A percentile compares a stretch with the other conserved stretches of the same genome.
Evolutionary conservation across 2,329 filamentous ascomycete species (phyloP).

Genomic region (Hypomyces rosellus): DNA sequence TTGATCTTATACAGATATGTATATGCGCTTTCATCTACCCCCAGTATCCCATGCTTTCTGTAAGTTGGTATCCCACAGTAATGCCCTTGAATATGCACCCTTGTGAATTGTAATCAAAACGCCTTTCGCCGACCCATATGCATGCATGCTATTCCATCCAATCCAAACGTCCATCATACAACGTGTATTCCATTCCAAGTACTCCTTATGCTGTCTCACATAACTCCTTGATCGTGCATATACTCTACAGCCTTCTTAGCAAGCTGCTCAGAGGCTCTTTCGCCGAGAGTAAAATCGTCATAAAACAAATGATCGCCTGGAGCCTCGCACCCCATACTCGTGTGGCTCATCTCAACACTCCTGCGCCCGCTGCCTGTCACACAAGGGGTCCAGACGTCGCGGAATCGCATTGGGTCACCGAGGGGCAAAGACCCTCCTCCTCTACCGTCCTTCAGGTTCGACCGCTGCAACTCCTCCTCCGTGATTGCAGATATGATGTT

Average conservation of each 20-base stretch:
- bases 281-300: conserved; percentile 41
- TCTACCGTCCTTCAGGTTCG: conserved; percentile 35
- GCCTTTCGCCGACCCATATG: conserved; percentile 6
- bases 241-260: conserved; percentile 1
- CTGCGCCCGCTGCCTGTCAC: conserved; percentile 19
- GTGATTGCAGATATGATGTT: conserved; percentile 40
- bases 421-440: conserved; percentile 34
- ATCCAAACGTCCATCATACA: no score
- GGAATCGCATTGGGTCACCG: conserved; percentile 30
- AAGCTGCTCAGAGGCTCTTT: conserved; percentile 24
- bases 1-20: no score
- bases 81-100: no score
- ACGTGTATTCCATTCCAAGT: neutral
- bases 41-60: no score
- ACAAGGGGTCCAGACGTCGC: conserved; percentile 39
- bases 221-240: conserved; percentile 2
- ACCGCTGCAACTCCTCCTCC: conserved; percentile 41
- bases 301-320: conserved; percentile 47
- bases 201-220: neutral
- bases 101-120: neutral
- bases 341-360: conserved; percentile 13
- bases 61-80: no score
- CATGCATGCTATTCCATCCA: neutral
- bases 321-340: conserved; percentile 29
- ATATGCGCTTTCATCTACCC: no score